A percentile compares a stretch with the other conserved stretches of the same genome.
phyloP scores from a whole-genome alignment of 805 yeast species.

The Zygotorulaspora florentina region DNA sequence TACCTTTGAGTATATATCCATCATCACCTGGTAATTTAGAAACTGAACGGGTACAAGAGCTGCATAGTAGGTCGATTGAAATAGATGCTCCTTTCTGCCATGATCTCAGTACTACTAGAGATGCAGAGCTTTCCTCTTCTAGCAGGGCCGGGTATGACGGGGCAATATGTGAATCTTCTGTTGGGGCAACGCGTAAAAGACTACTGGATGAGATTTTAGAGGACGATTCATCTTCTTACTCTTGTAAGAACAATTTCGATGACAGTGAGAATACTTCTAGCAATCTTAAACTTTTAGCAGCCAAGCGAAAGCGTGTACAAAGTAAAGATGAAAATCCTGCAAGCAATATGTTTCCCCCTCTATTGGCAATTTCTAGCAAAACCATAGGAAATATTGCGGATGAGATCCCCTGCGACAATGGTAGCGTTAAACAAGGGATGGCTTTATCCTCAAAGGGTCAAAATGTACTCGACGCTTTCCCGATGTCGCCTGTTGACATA shows the following conservation, averaged over 20 bases:
- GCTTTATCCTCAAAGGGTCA: not conserved
- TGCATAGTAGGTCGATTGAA: constrained; percentile 17
- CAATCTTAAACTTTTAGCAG: constrained; percentile 19
- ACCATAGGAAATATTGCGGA: too few relatives aligned
- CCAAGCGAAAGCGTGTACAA: constrained; percentile 19
- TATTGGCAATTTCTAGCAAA: not conserved
- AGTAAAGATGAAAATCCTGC: constrained; percentile 15
- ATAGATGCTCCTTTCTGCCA: constrained; percentile 22
- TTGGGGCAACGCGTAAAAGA: constrained; percentile 3
- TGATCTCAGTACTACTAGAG: constrained; percentile 16
- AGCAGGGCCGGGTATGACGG: not conserved
- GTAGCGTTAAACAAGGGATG: not conserved
- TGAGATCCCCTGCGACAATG: not conserved
- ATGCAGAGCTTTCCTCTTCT: constrained; percentile 1
- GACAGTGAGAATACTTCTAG: constrained; percentile 1
- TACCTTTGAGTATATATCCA: constrained; percentile 9
- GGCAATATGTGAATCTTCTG: not conserved
- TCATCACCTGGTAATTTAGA: constrained; percentile 16
- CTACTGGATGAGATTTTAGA: constrained; percentile 17
- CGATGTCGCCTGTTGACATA: not conserved
- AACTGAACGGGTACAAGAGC: not conserved
- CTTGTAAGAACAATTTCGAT: not conserved
- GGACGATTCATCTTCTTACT: constrained; percentile 13
- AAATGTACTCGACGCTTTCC: not conserved
- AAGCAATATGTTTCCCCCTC: not conserved